Evolutionary conservation across 2,329 filamentous ascomycete species (phyloP).

Genomic region (Trichoderma sp.): DNA sequence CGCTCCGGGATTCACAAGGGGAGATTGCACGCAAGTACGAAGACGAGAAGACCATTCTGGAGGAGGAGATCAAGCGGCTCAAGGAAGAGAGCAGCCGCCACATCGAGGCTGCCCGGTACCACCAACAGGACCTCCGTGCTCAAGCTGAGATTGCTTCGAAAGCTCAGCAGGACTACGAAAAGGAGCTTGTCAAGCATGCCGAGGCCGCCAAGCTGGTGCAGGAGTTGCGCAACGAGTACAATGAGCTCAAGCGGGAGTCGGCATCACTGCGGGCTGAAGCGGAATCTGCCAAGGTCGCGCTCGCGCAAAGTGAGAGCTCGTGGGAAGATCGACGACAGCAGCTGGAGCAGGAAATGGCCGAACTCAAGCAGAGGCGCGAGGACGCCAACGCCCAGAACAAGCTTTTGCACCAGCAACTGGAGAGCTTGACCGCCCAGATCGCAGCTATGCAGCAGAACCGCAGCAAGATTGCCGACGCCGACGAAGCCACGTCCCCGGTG

Average conservation of each 20-base stretch:
- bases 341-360: conserved; percentile 80
- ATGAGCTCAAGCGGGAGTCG: conserved; percentile 77
- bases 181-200: conserved; percentile 90
- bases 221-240: conserved; percentile 75
- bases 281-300: conserved; percentile 77
- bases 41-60: conserved; percentile 78
- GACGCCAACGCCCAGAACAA: conserved; percentile 89
- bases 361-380: conserved; percentile 76
- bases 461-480: conserved; percentile 51
- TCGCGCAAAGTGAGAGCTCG: conserved; percentile 80
- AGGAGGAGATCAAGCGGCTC: conserved; percentile 76
- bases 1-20: conserved; percentile 76
- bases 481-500: conserved; percentile 57
- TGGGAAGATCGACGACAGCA: conserved; percentile 82
- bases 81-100: conserved; percentile 84
- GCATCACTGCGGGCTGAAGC: conserved; percentile 76
- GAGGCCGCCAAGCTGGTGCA: conserved; percentile 89
- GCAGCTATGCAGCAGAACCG: conserved; percentile 76
- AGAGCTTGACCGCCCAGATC: conserved; percentile 79
- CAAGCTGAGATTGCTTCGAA: conserved; percentile 92
- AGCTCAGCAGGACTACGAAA: conserved; percentile 94
- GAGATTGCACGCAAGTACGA: conserved; percentile 71
- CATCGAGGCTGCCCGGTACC: conserved; percentile 75
- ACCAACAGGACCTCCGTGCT: conserved; percentile 87
- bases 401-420: conserved; percentile 84